These are phyloP conservation scores for Globisporangium alternatum DNA, from an alignment of 352 stramenopile genomes.

Conservation along the genomic window DNA sequence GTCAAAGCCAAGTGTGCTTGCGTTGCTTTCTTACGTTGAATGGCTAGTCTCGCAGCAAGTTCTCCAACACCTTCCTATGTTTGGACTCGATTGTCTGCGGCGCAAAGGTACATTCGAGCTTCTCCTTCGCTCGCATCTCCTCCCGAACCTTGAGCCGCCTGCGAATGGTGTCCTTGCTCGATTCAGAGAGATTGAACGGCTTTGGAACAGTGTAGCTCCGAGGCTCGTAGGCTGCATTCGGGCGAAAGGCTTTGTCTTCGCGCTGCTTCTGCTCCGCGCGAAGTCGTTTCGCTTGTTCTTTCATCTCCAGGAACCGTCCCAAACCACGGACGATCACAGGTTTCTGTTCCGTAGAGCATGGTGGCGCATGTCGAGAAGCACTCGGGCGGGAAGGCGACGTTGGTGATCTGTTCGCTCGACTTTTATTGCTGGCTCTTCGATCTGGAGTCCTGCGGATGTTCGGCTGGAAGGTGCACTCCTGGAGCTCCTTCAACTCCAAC, in stretches of 20 bases:
- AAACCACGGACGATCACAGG: conserved; percentile 79
- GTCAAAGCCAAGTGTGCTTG: background rate
- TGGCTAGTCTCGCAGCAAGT: conserved; percentile 35
- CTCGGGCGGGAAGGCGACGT: background rate
- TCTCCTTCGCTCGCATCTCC: conserved; percentile 51
- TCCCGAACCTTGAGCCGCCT: conserved; percentile 39
- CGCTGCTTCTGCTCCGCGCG: conserved; percentile 59
- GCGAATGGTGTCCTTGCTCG: conserved; percentile 52
- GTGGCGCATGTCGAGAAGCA: background rate
- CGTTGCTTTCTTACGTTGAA: background rate
- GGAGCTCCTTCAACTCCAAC: conserved; percentile 55
- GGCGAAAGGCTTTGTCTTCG: conserved; percentile 61
- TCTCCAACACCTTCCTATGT: conserved; percentile 47
- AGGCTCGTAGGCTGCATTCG: conserved; percentile 52
- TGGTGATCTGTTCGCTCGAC: conserved; percentile 20
- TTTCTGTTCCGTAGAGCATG: conserved; percentile 18
- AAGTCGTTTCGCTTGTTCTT: conserved; percentile 65
- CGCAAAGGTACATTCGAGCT: conserved; percentile 57
- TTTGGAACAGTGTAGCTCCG: conserved; percentile 74
- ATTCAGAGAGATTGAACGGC: conserved; percentile 67
- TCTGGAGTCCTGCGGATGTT: conserved; percentile 33
- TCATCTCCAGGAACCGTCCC: conserved; percentile 71
- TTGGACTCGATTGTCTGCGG: conserved; percentile 55
- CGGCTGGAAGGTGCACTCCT: conserved; percentile 84
- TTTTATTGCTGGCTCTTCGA: conserved; percentile 5